Base-by-base conservation (phyloP, 768 basidiomycete genomes). In the Exsudoporus frostii region DNA sequence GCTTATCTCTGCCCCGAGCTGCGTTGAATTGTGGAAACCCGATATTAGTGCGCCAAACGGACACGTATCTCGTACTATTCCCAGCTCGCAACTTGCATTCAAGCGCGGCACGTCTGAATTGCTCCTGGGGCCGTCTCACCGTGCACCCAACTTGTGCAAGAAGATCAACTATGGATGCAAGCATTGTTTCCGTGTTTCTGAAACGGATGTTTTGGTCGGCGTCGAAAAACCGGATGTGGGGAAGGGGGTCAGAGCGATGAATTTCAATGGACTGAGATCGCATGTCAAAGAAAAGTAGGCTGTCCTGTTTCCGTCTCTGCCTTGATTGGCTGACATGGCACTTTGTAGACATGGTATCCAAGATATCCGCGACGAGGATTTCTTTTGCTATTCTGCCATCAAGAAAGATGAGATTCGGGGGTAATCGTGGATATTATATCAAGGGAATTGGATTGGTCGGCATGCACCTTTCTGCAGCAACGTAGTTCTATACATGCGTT, bases 271-370 rank as follows among this genome's bases (percentile, higher is more conserved):
- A 3, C 58, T 88, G 47, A 71, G 79, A 37, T 86, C 84, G 22
- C 87, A 89, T 56, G 59, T 80, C 53, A 84, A 84, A 60, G 75
- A 69, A 56, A 85, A 80, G 86, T 87, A 56, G 57, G 81, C 65
- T 22, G 34, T 29, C 38, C 10, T 39, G 13, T 11, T 30, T 37
- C 20, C 29, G 24, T 53, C 32, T 33, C 20, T 30, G 39, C 39
- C 5, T 44, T 22, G 37, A 14, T 1, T n/a, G 25, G 47, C 45
- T 67, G 50, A 58, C 49, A 30, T 25, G 38, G 11, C 15, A 42
- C 38, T 42, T 42, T 50, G 32, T 50, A 86, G 86, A 59, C 85
- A 86, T 68, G 67, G 69, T 13, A 69, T 82, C 33, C 59, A 63
- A 34, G 59, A 66, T 17, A 68, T 82, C 30, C 71, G 76, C 0